Conservation (phyloP, 148 eudicot species). For the Euryodendron excelsum region DNA sequence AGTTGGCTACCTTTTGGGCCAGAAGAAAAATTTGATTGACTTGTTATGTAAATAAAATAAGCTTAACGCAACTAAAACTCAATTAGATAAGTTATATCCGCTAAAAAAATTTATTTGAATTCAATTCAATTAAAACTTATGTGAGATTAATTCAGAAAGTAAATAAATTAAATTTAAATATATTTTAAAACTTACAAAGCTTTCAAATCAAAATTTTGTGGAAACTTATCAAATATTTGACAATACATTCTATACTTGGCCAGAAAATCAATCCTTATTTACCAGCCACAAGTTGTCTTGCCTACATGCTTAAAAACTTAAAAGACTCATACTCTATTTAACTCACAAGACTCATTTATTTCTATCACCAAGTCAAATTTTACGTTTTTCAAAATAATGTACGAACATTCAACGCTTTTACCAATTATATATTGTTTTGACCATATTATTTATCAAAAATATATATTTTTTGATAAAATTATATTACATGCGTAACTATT, state of each 20-base stretch:
- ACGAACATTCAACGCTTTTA: neutral
- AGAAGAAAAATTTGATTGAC: neutral
- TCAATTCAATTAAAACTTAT: too few species aligned
- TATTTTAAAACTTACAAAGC: too few species aligned
- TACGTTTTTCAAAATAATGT: too few species aligned
- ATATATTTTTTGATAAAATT: neutral
- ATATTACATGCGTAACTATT: too few species aligned
- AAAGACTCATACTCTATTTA: too few species aligned
- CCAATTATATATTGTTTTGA: too few species aligned
- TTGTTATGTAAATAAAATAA: neutral
- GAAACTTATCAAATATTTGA: too few species aligned
- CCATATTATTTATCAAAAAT: too few species aligned
- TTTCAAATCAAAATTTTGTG: neutral
- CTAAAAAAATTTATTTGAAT: too few species aligned
- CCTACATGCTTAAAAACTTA: neutral
- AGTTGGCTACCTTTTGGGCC: neutral
- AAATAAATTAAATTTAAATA: too few species aligned
- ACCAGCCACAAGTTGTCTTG: neutral
- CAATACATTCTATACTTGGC: neutral
- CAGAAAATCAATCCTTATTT: neutral
- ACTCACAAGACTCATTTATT: too few species aligned
- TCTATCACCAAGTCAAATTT: too few species aligned
- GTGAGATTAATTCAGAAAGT: neutral
- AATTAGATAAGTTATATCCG: neutral
- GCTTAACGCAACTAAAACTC: neutral